Evolutionary conservation across 2,329 filamentous ascomycete genomes (phyloP), one percentile per base, ranked within the genome.

Genomic region (Teratosphaeria epicoccoides): DNA sequence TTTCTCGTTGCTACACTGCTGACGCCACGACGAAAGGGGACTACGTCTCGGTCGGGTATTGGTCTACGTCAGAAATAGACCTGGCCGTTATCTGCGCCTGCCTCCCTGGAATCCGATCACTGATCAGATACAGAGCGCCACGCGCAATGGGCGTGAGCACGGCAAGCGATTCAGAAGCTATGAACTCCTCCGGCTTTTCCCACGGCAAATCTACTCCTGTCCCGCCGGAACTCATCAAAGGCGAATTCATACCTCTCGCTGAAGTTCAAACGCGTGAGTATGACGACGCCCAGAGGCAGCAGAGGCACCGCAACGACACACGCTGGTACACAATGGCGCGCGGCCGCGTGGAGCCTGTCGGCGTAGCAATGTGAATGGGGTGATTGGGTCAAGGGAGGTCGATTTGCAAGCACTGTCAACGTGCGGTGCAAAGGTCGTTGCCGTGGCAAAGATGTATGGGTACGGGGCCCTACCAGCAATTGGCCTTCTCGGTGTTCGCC

Each of bases 31-130:
- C n/a, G 2, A 1, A 12, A 49, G 47, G 29, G 49, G 26, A 50
- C 28, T 52, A 52, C 25, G 26, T 44, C 7, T 33, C 49, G 14
- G 49, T 54, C 6, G 52, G 52, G 7, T 54, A 54, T 28, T 54
- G 52, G 52, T 46, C 37, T 46, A 54, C 52, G 11, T 46, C 46
- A 4, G 54, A 56, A 29, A 45, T 51, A 25, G 45, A 53, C 25
- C 25, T 52, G 12, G 54, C 49, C 5, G 47, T 56, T 10, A 54
- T 56, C 24, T 56, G 54, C 44, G 54, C 54, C 17, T 56, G 54
- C 12, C 53, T 56, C 49, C 54, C 54, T 11, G 52, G 46, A 14
- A 52, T 56, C 6, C 23, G 50, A 11, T 26, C 14, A 12, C 24
- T 56, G 46, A 45, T 56, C 46, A 50, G 20, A 9, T 49, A 22